A percentile compares a stretch with the other conserved stretches of the same genome.
Evolutionary conservation across 164 flowering plant species (phyloP).

Genomic region (Umbilicus rupestris): DNA sequence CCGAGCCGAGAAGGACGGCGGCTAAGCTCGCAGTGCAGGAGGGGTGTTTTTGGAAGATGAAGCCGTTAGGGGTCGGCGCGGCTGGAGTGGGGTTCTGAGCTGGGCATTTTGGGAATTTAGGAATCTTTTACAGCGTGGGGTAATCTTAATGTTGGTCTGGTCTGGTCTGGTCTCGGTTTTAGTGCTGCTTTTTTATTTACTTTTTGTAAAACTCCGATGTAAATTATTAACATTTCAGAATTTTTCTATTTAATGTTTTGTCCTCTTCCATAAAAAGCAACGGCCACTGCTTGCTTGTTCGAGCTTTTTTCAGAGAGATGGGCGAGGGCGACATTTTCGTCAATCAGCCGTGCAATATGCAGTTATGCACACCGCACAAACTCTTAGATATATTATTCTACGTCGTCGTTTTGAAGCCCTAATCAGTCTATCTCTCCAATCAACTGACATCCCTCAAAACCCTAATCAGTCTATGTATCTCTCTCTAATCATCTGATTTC

Average conservation of each 20-base stretch:
- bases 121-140: conserved; percentile 11
- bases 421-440: too few relatives aligned
- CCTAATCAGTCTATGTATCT: too few relatives aligned
- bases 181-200: neutral
- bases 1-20: conserved; percentile 82
- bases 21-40: conserved; percentile 52
- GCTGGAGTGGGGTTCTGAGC: conserved; percentile 65
- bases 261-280: neutral
- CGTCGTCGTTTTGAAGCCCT: too few relatives aligned
- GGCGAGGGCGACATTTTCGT: too few relatives aligned
- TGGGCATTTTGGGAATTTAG: neutral
- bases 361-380: too few relatives aligned
- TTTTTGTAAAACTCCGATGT: neutral
- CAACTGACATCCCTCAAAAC: too few relatives aligned
- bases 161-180: neutral
- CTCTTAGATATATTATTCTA: too few relatives aligned
- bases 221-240: neutral
- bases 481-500: too few relatives aligned
- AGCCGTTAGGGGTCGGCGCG: conserved; percentile 58
- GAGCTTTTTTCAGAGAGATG: too few relatives aligned
- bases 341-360: too few relatives aligned
- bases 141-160: conserved; percentile 12
- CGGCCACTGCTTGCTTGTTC: neutral
- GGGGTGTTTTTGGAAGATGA: conserved; percentile 74
- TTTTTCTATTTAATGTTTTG: neutral